Evolutionary conservation across 306 rosid genomes (phyloP).

Genomic region (Dalbergia oliveri): DNA sequence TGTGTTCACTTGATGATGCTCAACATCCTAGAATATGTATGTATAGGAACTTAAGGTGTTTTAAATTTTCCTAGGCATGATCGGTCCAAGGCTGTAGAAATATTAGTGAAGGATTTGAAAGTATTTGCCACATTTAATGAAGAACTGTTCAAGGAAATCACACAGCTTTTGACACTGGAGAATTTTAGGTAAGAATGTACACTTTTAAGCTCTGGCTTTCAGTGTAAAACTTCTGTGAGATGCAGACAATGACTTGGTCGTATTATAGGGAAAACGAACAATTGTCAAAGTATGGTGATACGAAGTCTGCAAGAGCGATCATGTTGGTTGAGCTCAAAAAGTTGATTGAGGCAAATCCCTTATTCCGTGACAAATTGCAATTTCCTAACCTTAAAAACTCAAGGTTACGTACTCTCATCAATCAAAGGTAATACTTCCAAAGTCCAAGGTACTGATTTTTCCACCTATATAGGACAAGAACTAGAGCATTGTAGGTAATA

Average conservation of each 20-base stretch:
- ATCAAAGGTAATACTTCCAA: constrained; percentile 76
- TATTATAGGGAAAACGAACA: constrained; percentile 88
- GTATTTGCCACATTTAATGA: constrained; percentile 92
- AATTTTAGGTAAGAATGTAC: constrained; percentile 70
- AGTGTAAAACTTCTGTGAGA: constrained; percentile 22
- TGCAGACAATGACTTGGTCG: constrained; percentile 37
- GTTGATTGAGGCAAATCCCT: constrained; percentile 95
- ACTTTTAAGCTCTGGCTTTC: constrained; percentile 3
- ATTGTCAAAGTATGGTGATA: constrained; percentile 94
- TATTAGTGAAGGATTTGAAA: constrained; percentile 89
- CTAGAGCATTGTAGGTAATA: constrained; percentile 27
- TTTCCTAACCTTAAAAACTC: constrained; percentile 95
- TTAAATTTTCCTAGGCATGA: constrained; percentile 73
- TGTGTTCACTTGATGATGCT: background rate
- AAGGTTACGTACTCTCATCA: constrained; percentile 91
- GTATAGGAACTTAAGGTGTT: background rate
- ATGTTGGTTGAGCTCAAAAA: constrained; percentile 97
- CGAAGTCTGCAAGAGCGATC: constrained; percentile 93
- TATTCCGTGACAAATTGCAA: constrained; percentile 94
- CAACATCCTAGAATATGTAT: background rate
- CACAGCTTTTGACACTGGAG: constrained; percentile 93
- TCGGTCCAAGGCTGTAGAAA: constrained; percentile 91
- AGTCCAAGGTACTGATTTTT: constrained; percentile 9
- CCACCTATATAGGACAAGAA: background rate
- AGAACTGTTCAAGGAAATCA: constrained; percentile 94